These are phyloP conservation scores for Pythium phragmiticola DNA, from an alignment of 352 stramenopile species.

Conservation along the genomic window DNA sequence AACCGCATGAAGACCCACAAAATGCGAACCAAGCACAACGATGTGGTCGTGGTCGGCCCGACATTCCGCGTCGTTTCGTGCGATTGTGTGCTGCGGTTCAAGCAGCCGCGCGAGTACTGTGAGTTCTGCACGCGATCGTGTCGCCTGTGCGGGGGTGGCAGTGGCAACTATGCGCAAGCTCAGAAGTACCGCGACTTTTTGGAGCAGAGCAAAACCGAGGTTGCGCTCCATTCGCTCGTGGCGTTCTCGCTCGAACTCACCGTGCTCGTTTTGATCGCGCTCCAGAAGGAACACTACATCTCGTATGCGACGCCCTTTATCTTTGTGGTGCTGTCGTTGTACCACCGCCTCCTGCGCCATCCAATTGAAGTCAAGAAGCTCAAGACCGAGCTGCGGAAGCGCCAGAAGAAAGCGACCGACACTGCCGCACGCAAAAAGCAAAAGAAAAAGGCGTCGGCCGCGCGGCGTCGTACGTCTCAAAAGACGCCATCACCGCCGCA, in stretches of 20 bases:
- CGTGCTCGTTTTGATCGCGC: slow-evolving; percentile 42
- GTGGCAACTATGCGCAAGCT: slow-evolving; percentile 71
- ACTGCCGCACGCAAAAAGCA: slow-evolving; percentile 27
- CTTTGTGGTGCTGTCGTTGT: slow-evolving; percentile 45
- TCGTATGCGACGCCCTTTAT: slow-evolving; percentile 51
- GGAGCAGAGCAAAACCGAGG: slow-evolving; percentile 50
- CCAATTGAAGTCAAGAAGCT: slow-evolving; percentile 51
- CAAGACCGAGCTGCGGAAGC: slow-evolving; percentile 45
- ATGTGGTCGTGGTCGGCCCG: slow-evolving; percentile 63
- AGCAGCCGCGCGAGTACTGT: slow-evolving; percentile 63
- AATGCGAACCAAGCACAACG: slow-evolving; percentile 39
- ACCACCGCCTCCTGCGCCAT: slow-evolving; percentile 51
- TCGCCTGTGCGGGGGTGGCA: slow-evolving; percentile 69
- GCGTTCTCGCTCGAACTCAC: slow-evolving; percentile 50
- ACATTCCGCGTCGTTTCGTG: slow-evolving; percentile 84
- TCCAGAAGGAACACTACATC: slow-evolving; percentile 49
- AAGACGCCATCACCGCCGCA: slow-evolving; percentile 10
- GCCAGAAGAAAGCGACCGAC: slow-evolving; percentile 37
- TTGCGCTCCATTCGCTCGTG: slow-evolving; percentile 58
- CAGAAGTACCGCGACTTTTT: slow-evolving; percentile 77
- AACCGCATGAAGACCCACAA: slow-evolving; percentile 42
- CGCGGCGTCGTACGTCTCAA: slow-evolving; percentile 17
- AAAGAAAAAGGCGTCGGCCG: slow-evolving; percentile 54
- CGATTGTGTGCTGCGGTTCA: slow-evolving; percentile 79
- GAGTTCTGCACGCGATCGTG: slow-evolving; percentile 76